Evolutionary conservation across 768 basidiomycete genomes (phyloP).

Genomic region (Mycena latifolia): DNA sequence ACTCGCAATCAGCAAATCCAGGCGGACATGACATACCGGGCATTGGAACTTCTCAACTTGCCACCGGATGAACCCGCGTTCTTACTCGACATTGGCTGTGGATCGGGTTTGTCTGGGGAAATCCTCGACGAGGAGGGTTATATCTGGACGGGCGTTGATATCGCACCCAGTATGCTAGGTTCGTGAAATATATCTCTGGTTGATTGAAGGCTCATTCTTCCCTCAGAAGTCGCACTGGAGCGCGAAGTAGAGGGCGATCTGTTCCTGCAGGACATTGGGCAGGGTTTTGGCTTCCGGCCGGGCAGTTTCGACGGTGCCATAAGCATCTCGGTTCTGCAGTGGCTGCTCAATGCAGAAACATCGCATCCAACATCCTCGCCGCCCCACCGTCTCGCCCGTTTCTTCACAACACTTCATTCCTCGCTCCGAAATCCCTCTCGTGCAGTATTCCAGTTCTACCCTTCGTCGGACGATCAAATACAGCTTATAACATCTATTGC

Average conservation of each 20-base stretch:
- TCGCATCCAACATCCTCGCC: conserved; percentile 91
- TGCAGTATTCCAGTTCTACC: conserved; percentile 95
- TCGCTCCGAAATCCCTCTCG: conserved; percentile 87
- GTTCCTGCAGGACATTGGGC: conserved; percentile 97
- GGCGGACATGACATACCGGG: conserved; percentile 97
- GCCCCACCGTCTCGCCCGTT: conserved; percentile 85
- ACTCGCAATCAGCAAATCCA: conserved; percentile 97
- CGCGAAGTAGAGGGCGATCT: conserved; percentile 96
- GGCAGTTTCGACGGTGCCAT: conserved; percentile 99
- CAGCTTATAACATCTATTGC: conserved; percentile 94
- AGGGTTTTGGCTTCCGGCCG: conserved; percentile 96
- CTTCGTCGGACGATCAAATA: conserved; percentile 96
- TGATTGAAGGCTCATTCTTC: neutral
- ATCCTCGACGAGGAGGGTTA: conserved; percentile 96
- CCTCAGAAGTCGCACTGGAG: conserved; percentile 92
- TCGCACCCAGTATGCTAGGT: conserved; percentile 98
- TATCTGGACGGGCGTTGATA: conserved; percentile 93
- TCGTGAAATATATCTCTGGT: conserved; percentile 38
- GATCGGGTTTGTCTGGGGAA: conserved; percentile 96
- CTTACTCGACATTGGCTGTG: conserved; percentile 96
- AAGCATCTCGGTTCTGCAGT: conserved; percentile 98
- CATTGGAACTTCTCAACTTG: conserved; percentile 89
- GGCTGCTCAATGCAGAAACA: conserved; percentile 97
- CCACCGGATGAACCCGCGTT: conserved; percentile 85
- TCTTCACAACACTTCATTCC: conserved; percentile 94